These are phyloP conservation scores for Fraxinus paxiana DNA, from an alignment of 305 asterid genomes.

Conservation along the genomic window DNA sequence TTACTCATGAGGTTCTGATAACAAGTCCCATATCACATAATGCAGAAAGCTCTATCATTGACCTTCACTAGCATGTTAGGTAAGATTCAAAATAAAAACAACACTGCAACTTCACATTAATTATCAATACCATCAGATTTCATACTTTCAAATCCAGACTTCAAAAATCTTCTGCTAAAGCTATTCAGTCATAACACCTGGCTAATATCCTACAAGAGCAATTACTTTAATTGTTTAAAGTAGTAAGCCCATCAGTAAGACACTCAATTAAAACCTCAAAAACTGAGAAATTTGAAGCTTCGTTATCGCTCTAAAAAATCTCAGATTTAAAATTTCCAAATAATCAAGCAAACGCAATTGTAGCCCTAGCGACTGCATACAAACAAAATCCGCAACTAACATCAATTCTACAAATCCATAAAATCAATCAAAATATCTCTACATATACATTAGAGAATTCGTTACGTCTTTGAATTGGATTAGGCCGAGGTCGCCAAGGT, in stretches of 20 bases:
- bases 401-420: background rate
- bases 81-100: background rate
- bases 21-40: background rate
- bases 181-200: background rate
- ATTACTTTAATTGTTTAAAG: background rate
- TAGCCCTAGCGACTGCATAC: background rate
- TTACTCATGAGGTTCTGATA: background rate
- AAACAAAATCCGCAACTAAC: background rate
- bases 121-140: background rate
- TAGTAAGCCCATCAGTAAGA: background rate
- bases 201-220: background rate
- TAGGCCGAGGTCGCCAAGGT: constrained; percentile 90
- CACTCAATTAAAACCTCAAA: background rate
- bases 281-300: background rate
- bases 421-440: constrained; percentile 17
- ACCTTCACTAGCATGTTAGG: background rate
- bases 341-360: background rate
- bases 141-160: background rate
- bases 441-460: background rate
- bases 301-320: background rate
- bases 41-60: background rate
- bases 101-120: background rate
- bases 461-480: constrained; percentile 88
- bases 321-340: background rate
- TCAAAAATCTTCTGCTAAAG: background rate